Base-by-base conservation (phyloP, 768 basidiomycete genomes). In the Pilatotrama ljubarskyi region DNA sequence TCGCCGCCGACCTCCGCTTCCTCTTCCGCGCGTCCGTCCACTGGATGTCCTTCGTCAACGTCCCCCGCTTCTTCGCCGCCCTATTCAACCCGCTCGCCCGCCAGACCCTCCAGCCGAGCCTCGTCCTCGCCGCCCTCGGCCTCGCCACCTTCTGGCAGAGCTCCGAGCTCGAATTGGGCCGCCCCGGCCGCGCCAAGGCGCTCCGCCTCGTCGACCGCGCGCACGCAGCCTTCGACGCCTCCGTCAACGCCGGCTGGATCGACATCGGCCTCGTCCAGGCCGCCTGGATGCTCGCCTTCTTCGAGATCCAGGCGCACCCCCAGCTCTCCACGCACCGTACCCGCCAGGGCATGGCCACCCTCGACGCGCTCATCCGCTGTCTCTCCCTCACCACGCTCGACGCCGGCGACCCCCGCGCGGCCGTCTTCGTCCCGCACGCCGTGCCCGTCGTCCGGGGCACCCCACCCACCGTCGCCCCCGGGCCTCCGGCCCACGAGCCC, bases 211-310 rank as follows among this genome's bases (percentile, higher is more conserved):
- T 85, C 41, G 84, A 91, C 57, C 78, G 85, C 62, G 88, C 89
- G 24, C 88, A 88, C 67, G 77, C 80, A 47, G 81, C 86, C 6
- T 72, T 91, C 61, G 86, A 91, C 55, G 84, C 86, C 15, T 90
- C 88, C 65, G 73, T 88, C 55, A 84, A 82, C 65, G 81, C 85
- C 29, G 80, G 83, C 14, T 87, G 86, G 84, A 79, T 91, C 13
- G 87, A 91, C 61, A 84, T 87, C 66, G 83, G 82, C 24, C 78
- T 91, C 7, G 87, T 84, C 7, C 86, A 91, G 71, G 86, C 88
- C 36, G 85, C 87, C 53, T 91, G 86, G 89, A 69, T 91, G 32
- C 71, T 91, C 32, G 81, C 88, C 5, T 72, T 89, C 59, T 91
- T 91, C 62, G 88, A 91, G 69, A 72, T 88, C 61, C 88, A 83